Evolutionary conservation across 208 protist genomes (phyloP).

Genomic region (Leishmania arabica): DNA sequence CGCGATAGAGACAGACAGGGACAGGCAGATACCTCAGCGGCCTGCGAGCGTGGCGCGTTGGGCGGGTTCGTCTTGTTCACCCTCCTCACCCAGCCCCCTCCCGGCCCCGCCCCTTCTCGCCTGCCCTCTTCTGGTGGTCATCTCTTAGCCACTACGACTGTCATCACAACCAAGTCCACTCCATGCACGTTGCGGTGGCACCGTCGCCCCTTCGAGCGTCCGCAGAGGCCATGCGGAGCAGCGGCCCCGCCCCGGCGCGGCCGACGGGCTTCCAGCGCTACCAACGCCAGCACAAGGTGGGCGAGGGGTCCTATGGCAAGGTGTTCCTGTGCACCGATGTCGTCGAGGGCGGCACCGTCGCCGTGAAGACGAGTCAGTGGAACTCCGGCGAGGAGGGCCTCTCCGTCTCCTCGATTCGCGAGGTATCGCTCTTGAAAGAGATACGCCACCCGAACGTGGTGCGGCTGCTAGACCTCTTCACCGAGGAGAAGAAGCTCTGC

Average conservation of each 20-base stretch:
- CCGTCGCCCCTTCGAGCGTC: not conserved
- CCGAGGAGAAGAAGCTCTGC: constrained; percentile 92
- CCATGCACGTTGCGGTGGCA: constrained; percentile 6
- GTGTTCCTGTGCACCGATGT: constrained; percentile 95
- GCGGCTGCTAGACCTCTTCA: constrained; percentile 94
- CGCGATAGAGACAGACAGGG: not conserved
- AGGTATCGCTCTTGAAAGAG: constrained; percentile 93
- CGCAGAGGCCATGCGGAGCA: not conserved
- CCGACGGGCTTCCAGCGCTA: constrained; percentile 64
- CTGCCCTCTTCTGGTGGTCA: not conserved
- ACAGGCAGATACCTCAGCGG: not conserved
- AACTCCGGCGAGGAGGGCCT: constrained; percentile 87
- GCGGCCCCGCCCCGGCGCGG: constrained; percentile 1
- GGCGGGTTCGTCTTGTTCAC: not conserved
- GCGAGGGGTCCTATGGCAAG: constrained; percentile 97
- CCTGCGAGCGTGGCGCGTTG: not conserved
- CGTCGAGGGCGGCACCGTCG: constrained; percentile 63
- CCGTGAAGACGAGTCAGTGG: constrained; percentile 83
- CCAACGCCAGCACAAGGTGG: constrained; percentile 93
- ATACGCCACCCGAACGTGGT: constrained; percentile 93
- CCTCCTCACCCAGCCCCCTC: not conserved
- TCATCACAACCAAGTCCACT: not conserved
- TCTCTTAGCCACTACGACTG: not conserved
- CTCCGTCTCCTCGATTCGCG: constrained; percentile 90
- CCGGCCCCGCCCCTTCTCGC: not conserved